These are phyloP conservation scores for Talaromyces amestolkiae DNA, from an alignment of 2,329 filamentous ascomycete genomes.

Conservation along the genomic window DNA sequence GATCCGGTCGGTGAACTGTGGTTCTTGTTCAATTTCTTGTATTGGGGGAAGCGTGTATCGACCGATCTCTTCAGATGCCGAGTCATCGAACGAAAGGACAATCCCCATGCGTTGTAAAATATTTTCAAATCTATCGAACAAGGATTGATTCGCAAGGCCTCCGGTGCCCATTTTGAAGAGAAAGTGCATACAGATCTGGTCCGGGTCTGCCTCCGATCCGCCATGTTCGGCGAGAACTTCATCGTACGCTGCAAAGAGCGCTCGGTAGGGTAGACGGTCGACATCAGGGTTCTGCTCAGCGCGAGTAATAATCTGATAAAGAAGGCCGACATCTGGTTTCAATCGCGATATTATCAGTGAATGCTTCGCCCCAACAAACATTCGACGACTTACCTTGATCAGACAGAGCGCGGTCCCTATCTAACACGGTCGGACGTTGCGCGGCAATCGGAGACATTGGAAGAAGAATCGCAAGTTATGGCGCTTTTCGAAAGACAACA, in stretches of 20 bases:
- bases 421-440: conserved; percentile 41
- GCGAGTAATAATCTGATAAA: conserved; percentile 71
- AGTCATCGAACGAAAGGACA: conserved; percentile 60
- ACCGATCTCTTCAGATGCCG: conserved; percentile 37
- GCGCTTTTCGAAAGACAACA: conserved; percentile 45
- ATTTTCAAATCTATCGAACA: conserved; percentile 68
- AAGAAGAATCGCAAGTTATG: conserved; percentile 46
- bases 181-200: conserved; percentile 72
- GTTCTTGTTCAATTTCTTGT: conserved; percentile 18
- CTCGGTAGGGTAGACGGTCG: conserved; percentile 68
- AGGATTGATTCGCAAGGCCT: conserved; percentile 52
- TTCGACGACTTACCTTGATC: conserved; percentile 54
- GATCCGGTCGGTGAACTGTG: conserved; percentile 25
- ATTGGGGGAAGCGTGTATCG: conserved; percentile 28
- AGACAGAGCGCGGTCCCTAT: conserved; percentile 51
- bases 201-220: conserved; percentile 64
- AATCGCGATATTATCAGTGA: background rate
- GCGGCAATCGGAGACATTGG: conserved; percentile 51
- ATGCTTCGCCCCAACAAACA: too few relatives aligned
- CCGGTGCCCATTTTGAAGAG: conserved; percentile 73
- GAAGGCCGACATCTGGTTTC: conserved; percentile 70
- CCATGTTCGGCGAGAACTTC: conserved; percentile 68
- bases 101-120: conserved; percentile 70
- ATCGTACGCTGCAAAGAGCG: conserved; percentile 79
- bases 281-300: conserved; percentile 66